Percentiles rank a stretch among this genome's conserved stretches.
These are phyloP conservation scores for Exophiala aquamarina DNA, from an alignment of 2,329 filamentous ascomycete genomes.

Conservation along the genomic window DNA sequence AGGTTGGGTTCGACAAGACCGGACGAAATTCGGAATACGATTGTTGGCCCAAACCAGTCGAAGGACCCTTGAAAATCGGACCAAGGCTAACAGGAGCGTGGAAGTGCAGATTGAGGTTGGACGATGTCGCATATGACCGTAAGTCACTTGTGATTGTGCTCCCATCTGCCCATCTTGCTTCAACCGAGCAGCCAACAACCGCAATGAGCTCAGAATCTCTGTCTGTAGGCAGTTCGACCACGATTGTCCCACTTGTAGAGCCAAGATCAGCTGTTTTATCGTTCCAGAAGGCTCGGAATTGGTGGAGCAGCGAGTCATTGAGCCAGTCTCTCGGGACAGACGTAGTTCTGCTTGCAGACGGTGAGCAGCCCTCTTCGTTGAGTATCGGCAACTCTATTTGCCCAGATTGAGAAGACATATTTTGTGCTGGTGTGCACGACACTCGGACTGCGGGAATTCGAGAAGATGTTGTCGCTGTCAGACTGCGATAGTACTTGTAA, in stretches of 20 bases:
- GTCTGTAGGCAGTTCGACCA: conserved; percentile 3
- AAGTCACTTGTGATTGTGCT: conserved; percentile 5
- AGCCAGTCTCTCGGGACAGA: no score
- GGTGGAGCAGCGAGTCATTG: no score
- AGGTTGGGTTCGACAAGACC: neutral
- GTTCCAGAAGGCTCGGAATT: no score
- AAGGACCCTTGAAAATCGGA: neutral
- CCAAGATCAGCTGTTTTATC: neutral
- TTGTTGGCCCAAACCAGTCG: neutral
- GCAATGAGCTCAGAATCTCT: neutral
- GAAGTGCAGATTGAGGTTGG: neutral
- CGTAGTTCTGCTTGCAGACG: neutral
- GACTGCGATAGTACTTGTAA: conserved; percentile 5
- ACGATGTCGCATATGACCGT: neutral
- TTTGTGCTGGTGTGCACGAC: neutral
- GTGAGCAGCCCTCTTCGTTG: neutral
- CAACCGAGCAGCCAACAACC: conserved; percentile 2
- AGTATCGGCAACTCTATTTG: conserved; percentile 1
- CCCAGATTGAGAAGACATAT: neutral
- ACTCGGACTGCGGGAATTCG: conserved; percentile 3
- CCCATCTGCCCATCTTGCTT: conserved; percentile 6
- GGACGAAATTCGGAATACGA: conserved; percentile 3
- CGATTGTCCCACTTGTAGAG: conserved; percentile 1
- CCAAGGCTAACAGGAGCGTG: neutral
- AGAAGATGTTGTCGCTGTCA: neutral